Evolutionary conservation across 768 basidiomycete species (phyloP), one percentile per base, ranked within the genome.

Genomic region (Suillus subalutaceus): DNA sequence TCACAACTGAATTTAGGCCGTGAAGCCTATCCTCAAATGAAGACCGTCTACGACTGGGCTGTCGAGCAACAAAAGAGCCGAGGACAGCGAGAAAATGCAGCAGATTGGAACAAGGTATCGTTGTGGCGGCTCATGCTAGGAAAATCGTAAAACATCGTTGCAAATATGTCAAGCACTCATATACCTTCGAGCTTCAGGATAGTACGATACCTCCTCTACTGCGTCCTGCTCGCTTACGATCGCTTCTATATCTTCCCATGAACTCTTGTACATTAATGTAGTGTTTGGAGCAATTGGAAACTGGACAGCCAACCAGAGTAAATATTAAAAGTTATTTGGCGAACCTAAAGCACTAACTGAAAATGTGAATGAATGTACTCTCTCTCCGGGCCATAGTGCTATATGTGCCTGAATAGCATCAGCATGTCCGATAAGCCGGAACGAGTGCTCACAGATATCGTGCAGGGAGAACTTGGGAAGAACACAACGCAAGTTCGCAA

Each of bases 21-120:
- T 4, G 59, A 67, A 46, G 75, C 73, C 18, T 74, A 74, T 64
- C 75, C 76, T 3, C 67, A 66, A 13, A 74, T 79, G 71, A 72
- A 70, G 64, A 73, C 67, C 6, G 74, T 78, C 61, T 67, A 72
- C 15, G 41, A 60, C 12, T 80, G 79, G 79, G 76, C 74, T 6
- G 46, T 52, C 32, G 62, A 41, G 40, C 68, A 58, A 26, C 40
- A 67, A 26, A 63, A 63, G 16, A n/a, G 57, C 60, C 12, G 37
- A 67, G 61, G 18, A 57, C 53, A 10, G n/a, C 23, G 1, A 56
- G 12, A 35, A 1, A 48, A 40, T 37, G 4, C 43, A 53, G 41
- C 40, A 26, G 38, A 15, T 61, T 79, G 77, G 77, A 78, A 79
- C 37, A 63, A 74, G 52, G 69, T 78, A 18, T 73, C 72, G 0